Conservation (phyloP, 2,329 filamentous ascomycete genomes). For the Microthyrium microscopicum region DNA sequence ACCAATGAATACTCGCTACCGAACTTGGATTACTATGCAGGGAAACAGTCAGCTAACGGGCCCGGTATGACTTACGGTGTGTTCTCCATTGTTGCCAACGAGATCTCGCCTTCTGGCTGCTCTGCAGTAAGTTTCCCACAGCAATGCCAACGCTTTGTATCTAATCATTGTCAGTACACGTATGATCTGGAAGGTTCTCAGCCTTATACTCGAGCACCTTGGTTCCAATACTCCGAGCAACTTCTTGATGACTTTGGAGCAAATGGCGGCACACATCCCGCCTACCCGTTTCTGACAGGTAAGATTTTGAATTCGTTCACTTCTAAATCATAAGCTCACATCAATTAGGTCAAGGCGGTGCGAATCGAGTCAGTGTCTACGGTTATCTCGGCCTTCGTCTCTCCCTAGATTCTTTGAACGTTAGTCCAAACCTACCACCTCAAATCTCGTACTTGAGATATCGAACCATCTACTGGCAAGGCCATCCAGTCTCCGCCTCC, state of each 20-base stretch:
- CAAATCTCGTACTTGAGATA: slow-evolving; percentile 45
- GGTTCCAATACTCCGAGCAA: slow-evolving; percentile 57
- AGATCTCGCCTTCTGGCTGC: slow-evolving; percentile 49
- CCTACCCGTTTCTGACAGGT: slow-evolving; percentile 55
- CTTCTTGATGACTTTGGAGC: slow-evolving; percentile 39
- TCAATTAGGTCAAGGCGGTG: no score
- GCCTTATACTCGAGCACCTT: slow-evolving; percentile 49
- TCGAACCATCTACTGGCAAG: slow-evolving; percentile 50
- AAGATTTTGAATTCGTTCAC: no score
- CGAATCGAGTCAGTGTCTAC: slow-evolving; percentile 49
- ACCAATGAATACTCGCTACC: slow-evolving; percentile 36
- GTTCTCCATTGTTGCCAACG: slow-evolving; percentile 50
- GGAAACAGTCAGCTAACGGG: slow-evolving; percentile 49
- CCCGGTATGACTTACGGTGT: slow-evolving; percentile 60
- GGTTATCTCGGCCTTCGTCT: slow-evolving; percentile 50
- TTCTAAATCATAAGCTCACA: no score
- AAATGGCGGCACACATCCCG: slow-evolving; percentile 52
- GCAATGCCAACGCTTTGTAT: no score
- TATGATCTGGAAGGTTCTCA: slow-evolving; percentile 47
- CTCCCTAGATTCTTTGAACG: slow-evolving; percentile 39
- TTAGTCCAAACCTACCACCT: slow-evolving; percentile 48
- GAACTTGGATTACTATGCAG: slow-evolving; percentile 53
- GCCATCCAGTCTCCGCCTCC: slow-evolving; percentile 42
- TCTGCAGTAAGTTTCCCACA: no score
- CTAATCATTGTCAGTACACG: no score